Evolutionary conservation across 345 rosid genomes (phyloP), one percentile per base, ranked within the genome.

Genomic region (Angophora floribunda): DNA sequence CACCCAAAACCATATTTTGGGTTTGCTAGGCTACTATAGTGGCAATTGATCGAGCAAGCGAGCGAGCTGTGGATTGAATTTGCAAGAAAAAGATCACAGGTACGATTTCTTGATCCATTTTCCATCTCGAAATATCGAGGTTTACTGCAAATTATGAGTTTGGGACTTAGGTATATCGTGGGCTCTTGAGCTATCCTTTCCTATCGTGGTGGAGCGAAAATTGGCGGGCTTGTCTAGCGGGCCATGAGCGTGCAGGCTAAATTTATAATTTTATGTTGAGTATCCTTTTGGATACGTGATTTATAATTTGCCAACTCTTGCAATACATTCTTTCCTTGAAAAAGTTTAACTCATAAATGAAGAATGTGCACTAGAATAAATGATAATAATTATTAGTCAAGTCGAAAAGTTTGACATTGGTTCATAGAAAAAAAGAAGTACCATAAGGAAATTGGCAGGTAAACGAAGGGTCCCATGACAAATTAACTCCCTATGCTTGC

Each of bases 341-440:
- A 22, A 1, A 22, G 5, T 22, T 22, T 19, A 9, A 0, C 0
- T 55, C 28, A 4, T 55, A 55, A 55, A 55, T 22, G 1, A 55
- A 55, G 28, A 5, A 22, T 22, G 61, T 1, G 17, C 61, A 0
- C 2, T 3, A 6, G 4, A 17, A 1, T 32, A 70, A 36, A 19
- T 0, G 82, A 19, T 0, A 75, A 1, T 36, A 36, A 75, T 59
- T 19, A 75, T 59, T 19, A 9, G 1, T 0, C 2, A 12, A 16
- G 45, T 32, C 0, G n/a, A 57, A 10, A 59, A 10, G 9, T 3
- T 55, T 22, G 11, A 51, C 9, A 51, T 7, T 12, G 1, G 11
- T 11, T 9, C 65, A 1, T 13, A 1, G 36, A 7, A 19, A 32
- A 0, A 0, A 32, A 11, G 2, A 0, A 12, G 28, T 16, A 3